phyloP scores from a whole-genome alignment of 257 asterid species.

The Euphrasia confusa region DNA sequence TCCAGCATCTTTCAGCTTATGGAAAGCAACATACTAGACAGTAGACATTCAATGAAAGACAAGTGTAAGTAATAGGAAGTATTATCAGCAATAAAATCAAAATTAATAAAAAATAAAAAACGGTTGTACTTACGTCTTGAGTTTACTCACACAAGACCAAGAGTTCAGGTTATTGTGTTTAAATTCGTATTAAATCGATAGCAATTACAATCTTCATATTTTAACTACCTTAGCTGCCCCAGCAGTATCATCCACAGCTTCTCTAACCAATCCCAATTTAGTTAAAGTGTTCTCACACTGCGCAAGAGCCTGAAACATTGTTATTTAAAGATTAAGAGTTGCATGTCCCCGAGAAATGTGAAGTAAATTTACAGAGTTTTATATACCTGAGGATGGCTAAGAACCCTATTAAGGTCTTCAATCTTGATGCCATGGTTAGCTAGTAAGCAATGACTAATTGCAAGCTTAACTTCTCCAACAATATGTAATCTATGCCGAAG shows the following conservation, averaged over 20 bases:
- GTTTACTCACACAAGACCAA: conserved; percentile 3
- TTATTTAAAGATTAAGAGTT: conserved; percentile 19
- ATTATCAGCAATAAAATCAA: conserved; percentile 12
- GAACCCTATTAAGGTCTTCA: conserved; percentile 79
- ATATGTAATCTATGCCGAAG: conserved; percentile 91
- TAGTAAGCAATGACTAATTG: conserved; percentile 79
- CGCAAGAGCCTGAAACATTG: conserved; percentile 82
- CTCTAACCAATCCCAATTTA: conserved; percentile 82
- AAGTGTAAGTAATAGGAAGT: conserved; percentile 15
- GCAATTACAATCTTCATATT: neutral
- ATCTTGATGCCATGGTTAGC: conserved; percentile 73
- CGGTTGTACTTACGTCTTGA: neutral
- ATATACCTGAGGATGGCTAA: conserved; percentile 98
- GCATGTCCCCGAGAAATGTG: conserved; percentile 15
- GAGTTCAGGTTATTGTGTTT: conserved; percentile 16
- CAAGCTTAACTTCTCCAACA: conserved; percentile 98
- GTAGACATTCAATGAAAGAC: conserved; percentile 31
- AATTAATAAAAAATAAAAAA: neutral
- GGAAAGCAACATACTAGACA: conserved; percentile 68
- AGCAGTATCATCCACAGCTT: conserved; percentile 99
- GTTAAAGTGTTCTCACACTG: conserved; percentile 96
- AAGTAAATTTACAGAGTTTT: conserved; percentile 8
- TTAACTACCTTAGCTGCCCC: conserved; percentile 90
- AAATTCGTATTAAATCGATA: conserved; percentile 1
- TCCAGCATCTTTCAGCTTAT: conserved; percentile 78